Evolutionary conservation across 2,329 filamentous ascomycete species (phyloP), one percentile per base, ranked within the genome.

Genomic region (Pleomassaria siparia): DNA sequence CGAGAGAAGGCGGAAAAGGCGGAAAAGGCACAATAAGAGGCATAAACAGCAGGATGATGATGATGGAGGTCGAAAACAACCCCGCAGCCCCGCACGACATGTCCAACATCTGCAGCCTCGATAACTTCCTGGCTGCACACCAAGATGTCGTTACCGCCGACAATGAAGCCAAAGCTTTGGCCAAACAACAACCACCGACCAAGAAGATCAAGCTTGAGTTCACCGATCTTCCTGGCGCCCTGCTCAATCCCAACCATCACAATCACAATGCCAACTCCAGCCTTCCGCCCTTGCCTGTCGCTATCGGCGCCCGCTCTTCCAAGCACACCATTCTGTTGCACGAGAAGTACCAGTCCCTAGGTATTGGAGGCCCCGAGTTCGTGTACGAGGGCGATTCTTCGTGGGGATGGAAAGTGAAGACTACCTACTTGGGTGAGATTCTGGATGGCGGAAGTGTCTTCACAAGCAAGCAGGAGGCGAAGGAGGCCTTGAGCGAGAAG

Each of bases 401-500:
- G 1, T 24, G 43, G 4, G 57, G 63, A 6, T 68, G 62, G 60
- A 43, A 25, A 21, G 62, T 55, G 1, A 56, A 45, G 16, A 47
- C 69, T 9, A 44, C 32, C 1, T 65, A 71, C 32, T 53, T 56
- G 2, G 54, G 50, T n/a, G 55, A 63, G 13, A 46, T 47, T 5
- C 20, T 67, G 16, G 51, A 53, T 30, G 29, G 3, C 57, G 56
- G 10, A 22, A 52, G 7, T 61, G 60, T 2, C 13, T 74, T 63
- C 51, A 54, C 56, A 7, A 72, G 60, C 30, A 76, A 77, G 59
- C 71, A 71, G 47, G 70, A 73, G 41, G 74, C 72, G 0, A 75
- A 73, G 46, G 74, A 76, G 47, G 67, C 59, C 1, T 41, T 72
- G 18, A 69, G 67, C 33, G 63, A 64, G 55, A 53, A 47, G n/a